Conservation (phyloP, 306 rosid genomes). For the Urtica urens region DNA sequence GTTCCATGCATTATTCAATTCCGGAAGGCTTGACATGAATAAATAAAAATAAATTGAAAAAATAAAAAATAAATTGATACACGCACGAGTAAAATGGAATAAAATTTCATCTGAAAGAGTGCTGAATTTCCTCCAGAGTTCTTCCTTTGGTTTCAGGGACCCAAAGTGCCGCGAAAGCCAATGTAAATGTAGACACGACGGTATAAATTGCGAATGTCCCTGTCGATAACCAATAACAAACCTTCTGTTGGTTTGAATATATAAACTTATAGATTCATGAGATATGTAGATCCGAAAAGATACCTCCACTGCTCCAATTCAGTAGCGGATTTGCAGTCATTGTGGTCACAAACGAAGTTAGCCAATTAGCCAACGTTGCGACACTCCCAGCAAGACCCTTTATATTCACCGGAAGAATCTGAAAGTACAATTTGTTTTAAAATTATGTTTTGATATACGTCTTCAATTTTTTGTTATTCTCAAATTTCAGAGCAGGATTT, state of each 20-base stretch:
- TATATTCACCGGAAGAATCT: constrained; percentile 71
- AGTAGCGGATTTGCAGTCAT: constrained; percentile 77
- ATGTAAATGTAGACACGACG: constrained; percentile 37
- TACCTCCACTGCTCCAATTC: constrained; percentile 66
- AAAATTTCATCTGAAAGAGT: constrained; percentile 46
- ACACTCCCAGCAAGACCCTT: constrained; percentile 74
- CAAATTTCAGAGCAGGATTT: not conserved
- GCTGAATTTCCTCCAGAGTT: constrained; percentile 77
- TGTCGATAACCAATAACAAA: constrained; percentile 17
- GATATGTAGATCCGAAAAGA: not conserved
- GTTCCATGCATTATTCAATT: too few species aligned
- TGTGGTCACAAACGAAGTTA: constrained; percentile 43
- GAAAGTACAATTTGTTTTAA: constrained; percentile 8
- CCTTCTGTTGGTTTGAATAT: not conserved
- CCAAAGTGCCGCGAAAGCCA: constrained; percentile 38
- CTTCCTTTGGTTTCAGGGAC: constrained; percentile 88
- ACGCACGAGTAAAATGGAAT: not conserved
- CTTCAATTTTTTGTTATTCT: not conserved
- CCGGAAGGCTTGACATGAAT: too few species aligned
- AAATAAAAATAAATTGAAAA: not conserved
- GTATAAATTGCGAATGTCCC: constrained; percentile 61
- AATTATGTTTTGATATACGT: too few species aligned
- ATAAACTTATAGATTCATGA: not conserved
- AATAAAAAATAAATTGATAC: not conserved
- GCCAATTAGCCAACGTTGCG: constrained; percentile 70